Evolutionary conservation across 805 yeast species (phyloP).

Genomic region (Hanseniaspora pseudoguilliermondii): DNA sequence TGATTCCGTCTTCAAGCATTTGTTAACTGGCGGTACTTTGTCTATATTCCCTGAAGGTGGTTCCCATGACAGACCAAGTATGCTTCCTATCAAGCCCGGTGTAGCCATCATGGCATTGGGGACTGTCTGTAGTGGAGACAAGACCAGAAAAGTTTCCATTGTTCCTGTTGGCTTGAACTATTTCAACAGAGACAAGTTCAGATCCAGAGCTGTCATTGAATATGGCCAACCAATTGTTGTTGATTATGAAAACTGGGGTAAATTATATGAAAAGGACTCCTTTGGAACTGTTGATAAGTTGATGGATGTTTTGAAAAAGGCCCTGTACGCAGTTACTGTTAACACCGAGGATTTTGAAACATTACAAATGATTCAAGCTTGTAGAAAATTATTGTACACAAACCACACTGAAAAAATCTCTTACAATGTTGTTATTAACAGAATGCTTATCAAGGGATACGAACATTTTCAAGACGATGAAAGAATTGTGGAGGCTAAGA

Average conservation of each 20-base stretch:
- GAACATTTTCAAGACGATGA: constrained; percentile 55
- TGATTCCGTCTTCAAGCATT: constrained; percentile 69
- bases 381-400: constrained; percentile 47
- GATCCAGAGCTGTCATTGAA: constrained; percentile 90
- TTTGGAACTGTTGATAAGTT: constrained; percentile 63
- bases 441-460: constrained; percentile 75
- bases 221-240: constrained; percentile 81
- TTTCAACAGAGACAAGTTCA: constrained; percentile 87
- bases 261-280: constrained; percentile 51
- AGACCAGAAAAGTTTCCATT: constrained; percentile 64
- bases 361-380: constrained; percentile 78
- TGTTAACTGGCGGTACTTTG: constrained; percentile 65
- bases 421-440: constrained; percentile 77
- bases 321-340: constrained; percentile 74
- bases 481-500: constrained; percentile 44
- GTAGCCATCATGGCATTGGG: constrained; percentile 97
- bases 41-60: constrained; percentile 99
- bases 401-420: constrained; percentile 60
- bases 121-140: constrained; percentile 59
- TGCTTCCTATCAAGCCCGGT: constrained; percentile 89
- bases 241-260: constrained; percentile 43
- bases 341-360: constrained; percentile 84
- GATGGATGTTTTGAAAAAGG: constrained; percentile 56
- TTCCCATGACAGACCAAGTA: constrained; percentile 85
- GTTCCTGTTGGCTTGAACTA: constrained; percentile 97